Conservation (phyloP, 2,329 filamentous ascomycete species). For the Fusarium sambucinum region DNA sequence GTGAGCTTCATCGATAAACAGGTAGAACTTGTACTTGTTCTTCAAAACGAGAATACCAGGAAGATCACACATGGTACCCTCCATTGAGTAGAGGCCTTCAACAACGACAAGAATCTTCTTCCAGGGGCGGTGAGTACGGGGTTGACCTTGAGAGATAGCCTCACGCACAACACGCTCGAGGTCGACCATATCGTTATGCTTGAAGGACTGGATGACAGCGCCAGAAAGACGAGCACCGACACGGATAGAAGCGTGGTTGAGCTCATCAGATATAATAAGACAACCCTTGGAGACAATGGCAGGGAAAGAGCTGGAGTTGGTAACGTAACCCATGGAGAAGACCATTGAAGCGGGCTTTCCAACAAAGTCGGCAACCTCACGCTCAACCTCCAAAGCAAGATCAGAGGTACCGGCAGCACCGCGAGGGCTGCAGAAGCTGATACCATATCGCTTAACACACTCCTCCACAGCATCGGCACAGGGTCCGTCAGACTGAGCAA, state of each 20-base stretch:
- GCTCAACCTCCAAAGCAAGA: conserved; percentile 88
- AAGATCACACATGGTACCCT: conserved; percentile 98
- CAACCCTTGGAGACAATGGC: conserved; percentile 93
- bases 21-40: conserved; percentile 95
- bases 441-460: conserved; percentile 84
- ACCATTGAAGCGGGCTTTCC: conserved; percentile 96
- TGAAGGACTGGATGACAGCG: conserved; percentile 95
- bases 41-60: conserved; percentile 88
- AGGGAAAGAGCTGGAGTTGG: conserved; percentile 92
- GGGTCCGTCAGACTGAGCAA: conserved; percentile 96
- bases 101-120: conserved; percentile 98
- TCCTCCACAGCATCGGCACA: conserved; percentile 95
- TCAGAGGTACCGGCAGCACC: conserved; percentile 89
- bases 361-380: conserved; percentile 88
- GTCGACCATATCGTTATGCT: conserved; percentile 94
- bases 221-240: conserved; percentile 94
- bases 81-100: conserved; percentile 98
- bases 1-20: conserved; percentile 97
- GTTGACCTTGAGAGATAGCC: conserved; percentile 95
- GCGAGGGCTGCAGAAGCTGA: conserved; percentile 84
- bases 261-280: conserved; percentile 93
- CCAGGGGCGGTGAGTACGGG: conserved; percentile 98
- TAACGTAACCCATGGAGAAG: conserved; percentile 99
- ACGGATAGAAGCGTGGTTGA: conserved; percentile 98
- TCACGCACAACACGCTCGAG: conserved; percentile 89